Evolutionary conservation across 306 rosid genomes (phyloP).

Genomic region (Senna siamea): DNA sequence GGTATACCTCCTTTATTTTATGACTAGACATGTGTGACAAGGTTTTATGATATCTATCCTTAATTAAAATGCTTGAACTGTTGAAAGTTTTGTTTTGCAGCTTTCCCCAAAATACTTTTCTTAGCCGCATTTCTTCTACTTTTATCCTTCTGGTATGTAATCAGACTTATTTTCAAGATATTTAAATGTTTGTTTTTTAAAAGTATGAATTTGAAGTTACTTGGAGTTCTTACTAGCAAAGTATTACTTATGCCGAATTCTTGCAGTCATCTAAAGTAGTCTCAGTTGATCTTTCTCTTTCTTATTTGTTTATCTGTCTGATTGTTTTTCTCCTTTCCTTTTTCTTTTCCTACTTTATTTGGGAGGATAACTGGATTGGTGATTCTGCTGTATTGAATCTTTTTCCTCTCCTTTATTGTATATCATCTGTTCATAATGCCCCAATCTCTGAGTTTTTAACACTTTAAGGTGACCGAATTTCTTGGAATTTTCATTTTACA

Average conservation of each 20-base stretch:
- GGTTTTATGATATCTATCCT: slow-evolving; percentile 3
- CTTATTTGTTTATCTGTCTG: slow-evolving; percentile 24
- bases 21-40: slow-evolving; percentile 14
- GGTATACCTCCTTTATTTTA: slow-evolving; percentile 60
- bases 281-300: slow-evolving; percentile 14
- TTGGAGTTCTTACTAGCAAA: slow-evolving; percentile 23
- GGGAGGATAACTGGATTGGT: no score
- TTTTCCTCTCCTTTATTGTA: no score
- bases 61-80: slow-evolving; percentile 40
- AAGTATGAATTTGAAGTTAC: slow-evolving; percentile 16
- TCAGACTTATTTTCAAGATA: slow-evolving; percentile 37
- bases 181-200: slow-evolving; percentile 18
- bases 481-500: no score
- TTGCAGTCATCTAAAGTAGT: slow-evolving; percentile 17
- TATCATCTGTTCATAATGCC: no score
- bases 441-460: no score
- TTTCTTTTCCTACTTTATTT: no score
- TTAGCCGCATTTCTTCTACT: slow-evolving; percentile 97
- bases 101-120: slow-evolving; percentile 82
- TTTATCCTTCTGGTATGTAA: slow-evolving; percentile 91
- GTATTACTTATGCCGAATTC: slow-evolving; percentile 9
- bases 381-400: no score
- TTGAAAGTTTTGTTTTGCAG: slow-evolving; percentile 70
- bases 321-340: slow-evolving; percentile 8
- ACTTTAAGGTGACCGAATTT: no score